phyloP scores from a whole-genome alignment of 108 stramenopile species.

The Pinguiococcus pyrenoidosus region DNA sequence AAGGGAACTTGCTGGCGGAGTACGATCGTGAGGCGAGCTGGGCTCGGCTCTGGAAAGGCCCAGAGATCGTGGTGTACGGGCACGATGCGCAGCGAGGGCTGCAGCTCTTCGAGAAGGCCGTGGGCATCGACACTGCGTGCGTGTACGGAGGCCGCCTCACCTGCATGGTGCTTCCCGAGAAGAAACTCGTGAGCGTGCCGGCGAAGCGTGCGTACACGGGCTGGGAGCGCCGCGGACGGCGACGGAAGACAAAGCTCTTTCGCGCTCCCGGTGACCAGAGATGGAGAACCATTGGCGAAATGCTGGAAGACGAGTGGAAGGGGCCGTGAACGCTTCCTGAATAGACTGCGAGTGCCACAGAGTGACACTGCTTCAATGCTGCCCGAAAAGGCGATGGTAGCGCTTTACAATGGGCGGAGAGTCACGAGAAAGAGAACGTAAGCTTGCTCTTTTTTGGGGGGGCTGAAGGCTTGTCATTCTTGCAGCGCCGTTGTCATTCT shows the following conservation, averaged over 20 bases:
- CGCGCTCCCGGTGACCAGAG: background rate
- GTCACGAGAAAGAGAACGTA: no score
- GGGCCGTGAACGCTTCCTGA: no score
- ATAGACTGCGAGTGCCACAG: no score
- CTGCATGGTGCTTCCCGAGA: constrained; percentile 78
- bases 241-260: background rate
- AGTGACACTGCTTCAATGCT: no score
- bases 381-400: no score
- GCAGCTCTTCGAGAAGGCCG: constrained; percentile 73
- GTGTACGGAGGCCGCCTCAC: constrained; percentile 84
- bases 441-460: no score
- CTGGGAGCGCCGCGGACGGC: background rate
- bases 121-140: constrained; percentile 82
- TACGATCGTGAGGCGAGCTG: no score
- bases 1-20: background rate
- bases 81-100: constrained; percentile 85
- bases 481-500: background rate
- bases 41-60: constrained; percentile 79
- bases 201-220: constrained; percentile 17
- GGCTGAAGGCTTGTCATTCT: no score
- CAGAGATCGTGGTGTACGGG: constrained; percentile 76
- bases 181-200: constrained; percentile 29
- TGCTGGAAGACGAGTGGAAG: no score
- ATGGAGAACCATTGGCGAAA: no score
- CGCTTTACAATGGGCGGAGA: no score